Evolutionary conservation across 169 alveolate genomes (phyloP), one percentile per base, ranked within the genome.

Genomic region (Ichthyophthirius multifiliis): DNA sequence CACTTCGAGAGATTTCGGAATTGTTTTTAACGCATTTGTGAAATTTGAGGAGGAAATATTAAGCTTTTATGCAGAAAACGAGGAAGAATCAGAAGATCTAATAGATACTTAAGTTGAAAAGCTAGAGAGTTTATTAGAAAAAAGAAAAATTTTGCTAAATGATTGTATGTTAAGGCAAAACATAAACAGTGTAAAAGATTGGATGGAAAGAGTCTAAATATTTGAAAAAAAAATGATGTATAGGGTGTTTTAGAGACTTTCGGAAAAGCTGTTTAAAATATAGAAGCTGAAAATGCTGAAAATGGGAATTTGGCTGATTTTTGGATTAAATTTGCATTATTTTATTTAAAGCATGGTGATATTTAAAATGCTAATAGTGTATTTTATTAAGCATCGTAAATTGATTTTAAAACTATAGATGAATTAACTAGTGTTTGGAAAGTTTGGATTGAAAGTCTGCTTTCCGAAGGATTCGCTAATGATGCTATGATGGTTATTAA

Each of bases 1-100:
- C 32, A 94, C 98, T 46, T 97, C 93, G 5, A 93, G 96, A 84
- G 98, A 96, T 82, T 96, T 96, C 82, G 90, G 97, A 45, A 82
- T 94, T 13, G 89, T 96, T 1, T 96, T 90, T 83, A 94, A 95
- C 65, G 94, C 96, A 2, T 95, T 94, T 74, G 90, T 95, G 44
- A 92, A 88, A 80, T 94, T 94, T 82, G 97, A 95, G 78, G 94
- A 96, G 87, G 78, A 91, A 45, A 75, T 92, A 30, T 91, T 96
- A 23, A 92, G 90, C 35, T 87, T 86, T 65, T 83, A 81, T 43
- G 89, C 83, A 30, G 65, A 83, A 71, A 88, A 92, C 15, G 71
- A 62, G 39, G 89, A 75, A 3, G 71, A 75, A 15, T 20, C 65
- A 30, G 85, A 86, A 9, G 90, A 77, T 30, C 47, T 83, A 45